Conservation (phyloP, 305 asterid species). For the Fraxinus greggii region DNA sequence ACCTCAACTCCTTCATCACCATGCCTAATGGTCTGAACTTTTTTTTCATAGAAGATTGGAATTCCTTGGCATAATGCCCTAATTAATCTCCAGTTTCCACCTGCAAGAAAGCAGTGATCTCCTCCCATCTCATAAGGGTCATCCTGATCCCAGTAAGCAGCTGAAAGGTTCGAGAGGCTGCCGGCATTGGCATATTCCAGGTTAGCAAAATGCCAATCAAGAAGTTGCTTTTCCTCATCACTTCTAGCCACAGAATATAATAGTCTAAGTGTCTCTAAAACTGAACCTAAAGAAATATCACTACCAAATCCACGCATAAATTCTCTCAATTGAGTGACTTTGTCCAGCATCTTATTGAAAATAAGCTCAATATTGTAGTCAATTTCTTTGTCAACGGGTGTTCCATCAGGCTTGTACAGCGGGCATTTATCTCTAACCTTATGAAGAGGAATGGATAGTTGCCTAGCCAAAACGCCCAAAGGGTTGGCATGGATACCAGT, state of each 20-base stretch:
- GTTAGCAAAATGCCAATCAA: constrained; percentile 83
- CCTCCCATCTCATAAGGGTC: constrained; percentile 96
- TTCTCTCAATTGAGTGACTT: constrained; percentile 56
- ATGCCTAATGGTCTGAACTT: constrained; percentile 59
- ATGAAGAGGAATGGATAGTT: constrained; percentile 71
- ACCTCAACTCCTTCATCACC: constrained; percentile 59
- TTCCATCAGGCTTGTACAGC: constrained; percentile 69
- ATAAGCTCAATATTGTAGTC: constrained; percentile 63
- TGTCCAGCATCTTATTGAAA: constrained; percentile 66
- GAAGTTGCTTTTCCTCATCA: constrained; percentile 65
- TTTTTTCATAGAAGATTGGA: constrained; percentile 56
- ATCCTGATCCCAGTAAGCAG: constrained; percentile 86
- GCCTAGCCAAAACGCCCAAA: constrained; percentile 77
- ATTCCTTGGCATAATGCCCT: constrained; percentile 61
- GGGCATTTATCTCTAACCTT: constrained; percentile 75
- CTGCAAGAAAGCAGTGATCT: constrained; percentile 83
- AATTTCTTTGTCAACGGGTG: constrained; percentile 48
- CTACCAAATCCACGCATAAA: constrained; percentile 52
- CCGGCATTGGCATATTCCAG: constrained; percentile 86
- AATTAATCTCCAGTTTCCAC: constrained; percentile 66
- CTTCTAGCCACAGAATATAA: constrained; percentile 60
- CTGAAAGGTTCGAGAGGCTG: constrained; percentile 68
- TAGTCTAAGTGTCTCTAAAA: constrained; percentile 56
- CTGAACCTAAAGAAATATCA: constrained; percentile 63
- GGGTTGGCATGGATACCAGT: constrained; percentile 86